A percentile compares a stretch with the other conserved stretches of the same genome.
Conservation (phyloP, 257 asterid genomes). For the Dorcoceras hygrometricum region DNA sequence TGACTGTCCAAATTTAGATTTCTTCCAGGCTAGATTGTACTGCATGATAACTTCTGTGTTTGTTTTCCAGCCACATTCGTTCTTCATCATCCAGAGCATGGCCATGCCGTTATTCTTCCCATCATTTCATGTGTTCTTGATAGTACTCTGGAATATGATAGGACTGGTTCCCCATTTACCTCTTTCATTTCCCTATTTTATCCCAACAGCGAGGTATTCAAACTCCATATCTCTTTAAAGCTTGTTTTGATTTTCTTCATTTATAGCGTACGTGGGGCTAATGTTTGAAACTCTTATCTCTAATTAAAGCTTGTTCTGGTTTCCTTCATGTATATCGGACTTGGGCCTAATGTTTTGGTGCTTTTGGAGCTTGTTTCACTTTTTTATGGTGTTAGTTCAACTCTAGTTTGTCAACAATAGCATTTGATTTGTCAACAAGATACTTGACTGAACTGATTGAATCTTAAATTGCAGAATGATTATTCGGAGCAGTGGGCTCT, state of each 20-base stretch:
- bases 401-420: not conserved
- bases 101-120: slow-evolving; percentile 92
- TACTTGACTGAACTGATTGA: slow-evolving; percentile 23
- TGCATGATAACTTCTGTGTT: slow-evolving; percentile 25
- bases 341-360: not conserved
- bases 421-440: slow-evolving; percentile 18
- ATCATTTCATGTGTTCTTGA: slow-evolving; percentile 90
- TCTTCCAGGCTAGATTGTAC: slow-evolving; percentile 24
- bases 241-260: slow-evolving; percentile 1
- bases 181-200: slow-evolving; percentile 88
- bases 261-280: slow-evolving; percentile 2
- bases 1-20: not conserved
- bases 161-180: slow-evolving; percentile 73
- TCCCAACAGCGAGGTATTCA: slow-evolving; percentile 73
- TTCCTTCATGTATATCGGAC: slow-evolving; percentile 10
- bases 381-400: too few species aligned
- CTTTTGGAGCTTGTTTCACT: not conserved
- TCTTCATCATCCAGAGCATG: slow-evolving; percentile 99
- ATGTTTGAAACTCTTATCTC: slow-evolving; percentile 13
- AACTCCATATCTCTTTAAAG: slow-evolving; percentile 19
- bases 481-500: slow-evolving; percentile 99
- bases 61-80: slow-evolving; percentile 81
- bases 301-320: slow-evolving; percentile 3
- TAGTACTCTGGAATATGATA: slow-evolving; percentile 72
- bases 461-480: slow-evolving; percentile 58